Conservation (phyloP, 805 yeast species). For the Candida xiaguanensis region DNA sequence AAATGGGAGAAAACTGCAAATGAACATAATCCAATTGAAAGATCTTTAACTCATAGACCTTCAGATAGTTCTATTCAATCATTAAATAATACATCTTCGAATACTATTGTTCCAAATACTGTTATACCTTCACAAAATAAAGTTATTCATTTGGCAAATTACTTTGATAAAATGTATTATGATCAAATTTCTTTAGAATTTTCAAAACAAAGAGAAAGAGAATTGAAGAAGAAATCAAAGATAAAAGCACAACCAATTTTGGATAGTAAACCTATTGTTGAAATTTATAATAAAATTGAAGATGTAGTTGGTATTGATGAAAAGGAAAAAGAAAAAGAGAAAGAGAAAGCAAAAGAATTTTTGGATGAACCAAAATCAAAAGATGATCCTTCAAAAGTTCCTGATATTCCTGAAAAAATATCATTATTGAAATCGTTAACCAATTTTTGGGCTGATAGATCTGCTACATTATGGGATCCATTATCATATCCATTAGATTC, state of each 20-base stretch:
- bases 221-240: conserved; percentile 58
- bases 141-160: conserved; percentile 64
- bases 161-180: conserved; percentile 71
- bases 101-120: neutral
- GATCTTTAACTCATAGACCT: conserved; percentile 10
- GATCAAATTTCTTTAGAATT: conserved; percentile 82
- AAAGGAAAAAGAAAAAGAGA: conserved; percentile 11
- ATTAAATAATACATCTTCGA: neutral
- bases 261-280: conserved; percentile 82
- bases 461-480: conserved; percentile 94
- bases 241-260: conserved; percentile 68
- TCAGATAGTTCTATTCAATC: conserved; percentile 14
- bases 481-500: conserved; percentile 76
- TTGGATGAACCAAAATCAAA: conserved; percentile 4
- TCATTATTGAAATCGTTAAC: conserved; percentile 80
- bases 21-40: neutral
- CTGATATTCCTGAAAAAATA: conserved; percentile 57
- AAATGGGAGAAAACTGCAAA: conserved; percentile 12
- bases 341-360: conserved; percentile 5
- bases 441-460: conserved; percentile 95
- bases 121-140: conserved; percentile 16
- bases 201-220: conserved; percentile 79
- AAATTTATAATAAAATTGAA: conserved; percentile 79
- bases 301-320: conserved; percentile 70
- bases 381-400: conserved; percentile 14